Evolutionary conservation across 164 flowering plant genomes (phyloP).

Genomic region (Stephania cephalantha): DNA sequence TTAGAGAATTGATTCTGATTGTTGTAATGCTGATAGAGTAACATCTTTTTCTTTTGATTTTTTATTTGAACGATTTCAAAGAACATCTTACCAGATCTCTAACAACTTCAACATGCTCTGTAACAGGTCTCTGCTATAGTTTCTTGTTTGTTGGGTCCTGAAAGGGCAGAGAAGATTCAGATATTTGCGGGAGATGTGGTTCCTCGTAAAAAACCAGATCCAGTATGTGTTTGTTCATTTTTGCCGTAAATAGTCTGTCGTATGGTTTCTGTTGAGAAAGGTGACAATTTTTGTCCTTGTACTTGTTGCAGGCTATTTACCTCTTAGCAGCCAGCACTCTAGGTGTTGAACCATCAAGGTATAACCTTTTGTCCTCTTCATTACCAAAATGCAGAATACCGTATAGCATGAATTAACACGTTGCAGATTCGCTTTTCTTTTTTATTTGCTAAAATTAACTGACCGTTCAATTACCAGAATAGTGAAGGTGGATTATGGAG

Average conservation of each 20-base stretch:
- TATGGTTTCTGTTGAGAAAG: too few relatives aligned
- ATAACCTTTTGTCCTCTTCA: conserved; percentile 12
- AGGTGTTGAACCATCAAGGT: conserved; percentile 90
- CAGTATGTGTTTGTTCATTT: conserved; percentile 33
- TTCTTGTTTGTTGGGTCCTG: conserved; percentile 78
- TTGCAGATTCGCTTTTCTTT: too few relatives aligned
- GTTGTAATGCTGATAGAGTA: too few relatives aligned
- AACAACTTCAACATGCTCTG: conserved; percentile 11
- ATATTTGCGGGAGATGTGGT: conserved; percentile 97
- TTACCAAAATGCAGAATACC: too few relatives aligned
- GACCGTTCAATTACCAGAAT: too few relatives aligned
- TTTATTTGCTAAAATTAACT: too few relatives aligned
- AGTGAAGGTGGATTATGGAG: background rate
- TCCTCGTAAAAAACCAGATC: conserved; percentile 93
- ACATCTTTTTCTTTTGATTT: too few relatives aligned
- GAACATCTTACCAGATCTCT: background rate
- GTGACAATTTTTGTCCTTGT: background rate
- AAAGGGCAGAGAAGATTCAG: conserved; percentile 69
- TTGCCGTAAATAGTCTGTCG: background rate
- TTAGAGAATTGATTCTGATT: too few relatives aligned
- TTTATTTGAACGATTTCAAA: too few relatives aligned
- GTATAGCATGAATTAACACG: too few relatives aligned
- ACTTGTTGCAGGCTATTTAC: conserved; percentile 74
- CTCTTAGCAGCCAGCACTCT: conserved; percentile 71
- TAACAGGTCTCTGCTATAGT: conserved; percentile 94